Evolutionary conservation across 148 eudicot genomes (phyloP).

Genomic region (Nepenthes gracilis): DNA sequence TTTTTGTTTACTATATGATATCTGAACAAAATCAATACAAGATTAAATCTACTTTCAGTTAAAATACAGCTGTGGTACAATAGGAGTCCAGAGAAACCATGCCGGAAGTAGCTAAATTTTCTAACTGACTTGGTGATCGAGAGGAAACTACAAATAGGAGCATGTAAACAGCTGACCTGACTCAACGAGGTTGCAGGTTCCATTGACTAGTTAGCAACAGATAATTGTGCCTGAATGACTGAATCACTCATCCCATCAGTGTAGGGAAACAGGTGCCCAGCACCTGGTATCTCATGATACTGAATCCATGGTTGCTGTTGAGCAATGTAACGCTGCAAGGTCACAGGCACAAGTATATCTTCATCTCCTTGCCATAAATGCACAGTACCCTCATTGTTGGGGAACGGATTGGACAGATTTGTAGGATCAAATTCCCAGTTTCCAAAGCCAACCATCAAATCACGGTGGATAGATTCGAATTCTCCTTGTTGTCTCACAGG

Average conservation of each 20-base stretch:
- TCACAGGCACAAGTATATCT: conserved; percentile 38
- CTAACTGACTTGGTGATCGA: background rate
- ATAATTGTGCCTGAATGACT: conserved; percentile 44
- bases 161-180: background rate
- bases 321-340: conserved; percentile 46
- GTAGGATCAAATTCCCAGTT: conserved; percentile 71
- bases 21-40: too few relatives aligned
- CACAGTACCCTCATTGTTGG: conserved; percentile 45
- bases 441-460: conserved; percentile 50
- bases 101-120: too few relatives aligned
- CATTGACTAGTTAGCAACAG: conserved; percentile 7
- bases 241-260: conserved; percentile 49
- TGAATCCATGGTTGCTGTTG: conserved; percentile 58
- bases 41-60: too few relatives aligned
- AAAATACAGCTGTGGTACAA: too few relatives aligned
- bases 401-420: conserved; percentile 47
- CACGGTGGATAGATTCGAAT: conserved; percentile 53
- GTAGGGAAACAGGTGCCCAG: conserved; percentile 61
- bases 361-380: conserved; percentile 88
- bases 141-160: background rate
- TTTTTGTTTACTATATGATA: too few relatives aligned
- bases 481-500: conserved; percentile 65
- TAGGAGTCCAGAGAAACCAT: too few relatives aligned
- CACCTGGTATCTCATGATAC: conserved; percentile 58
- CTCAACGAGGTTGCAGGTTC: background rate